Percentiles rank a stretch among this genome's conserved stretches.
Conservation (phyloP, 1,284 basidiomycete genomes). For the Trichosporon asahii region DNA sequence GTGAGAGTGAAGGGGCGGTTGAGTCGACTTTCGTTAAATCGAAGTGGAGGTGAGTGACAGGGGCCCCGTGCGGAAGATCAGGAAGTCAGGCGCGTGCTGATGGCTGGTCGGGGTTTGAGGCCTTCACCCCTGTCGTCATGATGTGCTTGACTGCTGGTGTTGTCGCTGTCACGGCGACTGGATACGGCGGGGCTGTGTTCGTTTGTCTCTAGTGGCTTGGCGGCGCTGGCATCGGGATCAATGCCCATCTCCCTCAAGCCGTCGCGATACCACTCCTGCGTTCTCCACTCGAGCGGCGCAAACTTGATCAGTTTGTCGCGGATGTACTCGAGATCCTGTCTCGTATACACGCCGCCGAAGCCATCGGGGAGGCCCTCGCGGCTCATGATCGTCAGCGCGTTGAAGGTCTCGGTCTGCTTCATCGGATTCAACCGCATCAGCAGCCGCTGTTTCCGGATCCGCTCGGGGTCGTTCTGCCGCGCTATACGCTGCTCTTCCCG, state of each 20-base stretch:
- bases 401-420: neutral
- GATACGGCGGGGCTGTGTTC: too few relatives aligned
- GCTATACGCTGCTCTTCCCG: neutral
- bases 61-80: neutral
- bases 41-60: neutral
- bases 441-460: neutral
- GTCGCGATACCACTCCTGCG: neutral
- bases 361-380: neutral
- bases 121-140: too few relatives aligned
- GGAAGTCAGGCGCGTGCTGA: neutral
- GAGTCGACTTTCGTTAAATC: neutral
- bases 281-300: neutral
- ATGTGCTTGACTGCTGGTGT: too few relatives aligned
- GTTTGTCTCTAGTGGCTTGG: neutral
- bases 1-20: neutral
- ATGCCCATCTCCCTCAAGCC: neutral
- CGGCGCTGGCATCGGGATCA: neutral
- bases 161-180: too few relatives aligned
- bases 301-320: neutral
- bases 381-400: neutral
- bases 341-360: neutral
- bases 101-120: neutral
- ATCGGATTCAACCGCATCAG: neutral
- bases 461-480: neutral
- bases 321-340: neutral